These are phyloP conservation scores for Claviceps fusiformis DNA, from an alignment of 2,329 filamentous ascomycete species.

Conservation along the genomic window DNA sequence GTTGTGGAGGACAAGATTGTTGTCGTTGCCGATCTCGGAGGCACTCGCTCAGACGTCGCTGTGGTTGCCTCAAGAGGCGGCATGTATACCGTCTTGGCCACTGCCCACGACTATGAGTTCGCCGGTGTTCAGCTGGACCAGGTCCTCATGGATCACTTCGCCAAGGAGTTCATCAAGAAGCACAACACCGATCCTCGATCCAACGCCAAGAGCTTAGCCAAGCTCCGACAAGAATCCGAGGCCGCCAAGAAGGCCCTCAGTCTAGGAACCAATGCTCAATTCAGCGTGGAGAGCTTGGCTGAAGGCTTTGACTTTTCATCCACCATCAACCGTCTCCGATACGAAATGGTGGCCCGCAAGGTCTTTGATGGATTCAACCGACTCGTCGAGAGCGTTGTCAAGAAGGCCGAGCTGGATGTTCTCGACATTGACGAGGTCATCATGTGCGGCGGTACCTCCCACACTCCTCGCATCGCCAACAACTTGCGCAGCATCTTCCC, in stretches of 20 bases:
- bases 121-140: slow-evolving; percentile 77
- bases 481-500: slow-evolving; percentile 74
- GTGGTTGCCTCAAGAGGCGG: slow-evolving; percentile 84
- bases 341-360: slow-evolving; percentile 78
- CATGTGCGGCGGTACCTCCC: slow-evolving; percentile 78
- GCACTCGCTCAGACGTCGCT: slow-evolving; percentile 81
- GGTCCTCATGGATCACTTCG: slow-evolving; percentile 87
- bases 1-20: slow-evolving; percentile 72
- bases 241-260: slow-evolving; percentile 84
- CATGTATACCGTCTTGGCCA: slow-evolving; percentile 91
- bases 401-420: slow-evolving; percentile 85
- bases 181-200: slow-evolving; percentile 77
- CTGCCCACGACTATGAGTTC: slow-evolving; percentile 90
- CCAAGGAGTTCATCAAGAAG: slow-evolving; percentile 98
- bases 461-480: slow-evolving; percentile 83
- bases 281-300: slow-evolving; percentile 83
- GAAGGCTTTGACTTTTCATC: slow-evolving; percentile 84
- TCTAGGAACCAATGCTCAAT: slow-evolving; percentile 74
- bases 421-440: slow-evolving; percentile 93
- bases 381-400: slow-evolving; percentile 69
- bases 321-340: slow-evolving; percentile 85
- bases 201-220: slow-evolving; percentile 71
- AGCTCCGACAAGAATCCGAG: slow-evolving; percentile 85
- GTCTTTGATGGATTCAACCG: slow-evolving; percentile 80
- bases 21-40: slow-evolving; percentile 85